A percentile compares a stretch with the other conserved stretches of the same genome.
phyloP scores from a whole-genome alignment of 2,329 filamentous ascomycete species.

The Ascosphaera aggregata region DNA sequence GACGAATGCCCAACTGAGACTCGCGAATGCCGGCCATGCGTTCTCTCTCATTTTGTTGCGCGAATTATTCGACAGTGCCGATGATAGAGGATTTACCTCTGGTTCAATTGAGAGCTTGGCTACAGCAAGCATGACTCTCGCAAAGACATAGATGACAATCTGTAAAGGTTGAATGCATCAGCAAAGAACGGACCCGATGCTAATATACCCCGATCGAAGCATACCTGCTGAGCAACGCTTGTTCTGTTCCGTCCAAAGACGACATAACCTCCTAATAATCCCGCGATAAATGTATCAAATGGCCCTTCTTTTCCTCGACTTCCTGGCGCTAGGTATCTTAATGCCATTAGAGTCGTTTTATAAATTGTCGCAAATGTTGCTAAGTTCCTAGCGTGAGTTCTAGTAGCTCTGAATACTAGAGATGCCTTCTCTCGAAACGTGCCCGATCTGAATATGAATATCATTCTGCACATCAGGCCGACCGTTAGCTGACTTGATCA shows the following conservation, averaged over 20 bases:
- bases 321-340: conserved; percentile 33
- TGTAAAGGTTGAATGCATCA: conserved; percentile 20
- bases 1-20: conserved; percentile 71
- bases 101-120: conserved; percentile 62
- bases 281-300: conserved; percentile 69
- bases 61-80: conserved; percentile 21
- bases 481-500: conserved; percentile 3
- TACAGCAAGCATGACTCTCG: conserved; percentile 62
- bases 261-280: conserved; percentile 71
- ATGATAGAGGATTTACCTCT: conserved; percentile 18
- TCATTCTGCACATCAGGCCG: conserved; percentile 40
- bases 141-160: conserved; percentile 96
- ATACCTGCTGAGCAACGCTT: conserved; percentile 53
- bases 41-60: conserved; percentile 35
- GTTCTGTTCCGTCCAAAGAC: conserved; percentile 70
- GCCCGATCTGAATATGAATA: conserved; percentile 85
- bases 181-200: too few species aligned
- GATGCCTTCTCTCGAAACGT: conserved; percentile 56
- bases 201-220: too few species aligned
- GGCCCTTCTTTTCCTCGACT: conserved; percentile 35
- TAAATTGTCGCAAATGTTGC: conserved; percentile 81
- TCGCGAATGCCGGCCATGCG: conserved; percentile 84
- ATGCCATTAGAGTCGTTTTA: conserved; percentile 55
- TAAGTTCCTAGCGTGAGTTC: conserved; percentile 75
- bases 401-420: conserved; percentile 66